Evolutionary conservation across 148 eudicot species (phyloP).

Genomic region (Selenicereus undatus): DNA sequence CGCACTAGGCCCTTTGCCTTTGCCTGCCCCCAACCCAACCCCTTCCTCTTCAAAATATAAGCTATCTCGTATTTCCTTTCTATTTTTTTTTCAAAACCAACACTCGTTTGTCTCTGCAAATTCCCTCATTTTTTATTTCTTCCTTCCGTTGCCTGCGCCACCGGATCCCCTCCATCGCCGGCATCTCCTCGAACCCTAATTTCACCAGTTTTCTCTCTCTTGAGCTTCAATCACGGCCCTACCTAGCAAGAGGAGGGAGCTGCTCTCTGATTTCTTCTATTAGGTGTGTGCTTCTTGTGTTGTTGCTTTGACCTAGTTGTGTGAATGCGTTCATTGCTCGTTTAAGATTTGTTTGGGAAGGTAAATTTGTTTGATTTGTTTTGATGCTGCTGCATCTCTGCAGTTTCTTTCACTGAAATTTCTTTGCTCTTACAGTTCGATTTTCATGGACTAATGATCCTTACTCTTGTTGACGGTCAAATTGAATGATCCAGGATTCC

Average conservation of each 20-base stretch:
- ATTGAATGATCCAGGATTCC: not conserved
- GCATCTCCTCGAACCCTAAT: not conserved
- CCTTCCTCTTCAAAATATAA: not conserved
- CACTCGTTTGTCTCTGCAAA: not conserved
- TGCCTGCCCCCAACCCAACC: not conserved
- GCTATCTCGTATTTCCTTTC: not conserved
- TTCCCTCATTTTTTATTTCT: not conserved
- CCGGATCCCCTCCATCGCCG: not conserved
- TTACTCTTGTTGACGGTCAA: conserved; percentile 13
- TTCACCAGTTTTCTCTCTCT: not conserved
- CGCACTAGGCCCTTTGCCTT: too few species aligned
- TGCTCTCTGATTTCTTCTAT: conserved; percentile 2
- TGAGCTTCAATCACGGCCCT: not conserved
- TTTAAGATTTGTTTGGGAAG: not conserved
- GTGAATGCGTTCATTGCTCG: not conserved
- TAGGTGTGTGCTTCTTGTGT: not conserved
- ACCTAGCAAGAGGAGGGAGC: not conserved
- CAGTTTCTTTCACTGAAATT: not conserved
- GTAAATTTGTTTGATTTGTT: not conserved
- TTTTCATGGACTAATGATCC: not conserved
- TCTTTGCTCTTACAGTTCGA: not conserved
- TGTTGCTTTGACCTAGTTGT: not conserved
- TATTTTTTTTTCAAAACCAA: not conserved
- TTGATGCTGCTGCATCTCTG: too few species aligned
- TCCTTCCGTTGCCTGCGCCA: not conserved